Base-by-base conservation (phyloP, 2,329 filamentous ascomycete genomes). In the Epichloe typhina region DNA sequence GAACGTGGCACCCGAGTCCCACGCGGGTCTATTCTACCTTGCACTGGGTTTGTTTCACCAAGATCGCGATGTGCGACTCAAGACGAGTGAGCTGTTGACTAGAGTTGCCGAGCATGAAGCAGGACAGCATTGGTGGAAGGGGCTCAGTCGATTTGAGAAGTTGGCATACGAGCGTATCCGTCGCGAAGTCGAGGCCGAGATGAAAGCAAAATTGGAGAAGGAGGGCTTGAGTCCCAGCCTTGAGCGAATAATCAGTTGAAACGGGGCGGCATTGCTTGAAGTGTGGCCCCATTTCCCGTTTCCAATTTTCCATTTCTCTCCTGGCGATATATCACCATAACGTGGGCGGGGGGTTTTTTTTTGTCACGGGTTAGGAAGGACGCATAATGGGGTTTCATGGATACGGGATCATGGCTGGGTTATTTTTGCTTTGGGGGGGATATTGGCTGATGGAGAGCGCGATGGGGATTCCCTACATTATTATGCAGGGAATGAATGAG, bases 31-130 rank as follows among this genome's bases (percentile, higher is more conserved):
- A 3, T 97, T 97, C 65, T 95, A 96, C 60, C 70, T 98, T 26
- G 87, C 85, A 5, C 77, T 97, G 48, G 93, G 93, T 0, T 73
- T 98, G 5, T 96, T 97, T 65, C 93, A 98, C 70, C 88, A 89
- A 50, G 82, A 90, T 56, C 74, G 76, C 37, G 84, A 88, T 48
- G 90, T 96, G 11, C 77, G 93, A 37, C 69, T 84, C 58, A 82
- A 81, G 50, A 86, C 88, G 2, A 84, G 88, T 1, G 86, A 86
- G 54, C 70, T 98, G 37, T 67, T 98, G 21, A 88, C 91, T 57
- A 78, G 89, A 21, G 82, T 98, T 50, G 79, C 82, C 57, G 82
- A 84, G 52, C 91, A 98, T 67, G 86, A 94, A 62, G 93, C 89
- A 9, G 93, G 93, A 2, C 79, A 89, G 61, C 88, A 97, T 68